These are phyloP conservation scores for Diplocarpon rosae DNA, from an alignment of 2,329 filamentous ascomycete genomes.

Conservation along the genomic window DNA sequence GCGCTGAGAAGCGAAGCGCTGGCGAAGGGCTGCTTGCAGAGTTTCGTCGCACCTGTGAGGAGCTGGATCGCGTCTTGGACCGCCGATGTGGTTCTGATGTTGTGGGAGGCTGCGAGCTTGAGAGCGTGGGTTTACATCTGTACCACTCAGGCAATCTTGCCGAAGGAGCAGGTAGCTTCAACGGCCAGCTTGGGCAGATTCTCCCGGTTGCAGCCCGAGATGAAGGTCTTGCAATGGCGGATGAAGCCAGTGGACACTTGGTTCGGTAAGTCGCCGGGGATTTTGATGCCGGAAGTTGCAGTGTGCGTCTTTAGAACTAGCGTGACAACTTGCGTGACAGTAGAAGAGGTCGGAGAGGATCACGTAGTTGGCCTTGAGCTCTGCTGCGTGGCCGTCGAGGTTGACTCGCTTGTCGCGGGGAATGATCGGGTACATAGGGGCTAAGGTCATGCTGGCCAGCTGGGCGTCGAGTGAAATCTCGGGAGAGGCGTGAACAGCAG, in stretches of 20 bases:
- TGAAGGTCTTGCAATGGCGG: conserved; percentile 23
- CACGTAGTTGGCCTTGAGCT: neutral
- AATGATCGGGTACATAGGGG: conserved; percentile 13
- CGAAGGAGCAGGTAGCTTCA: conserved; percentile 28
- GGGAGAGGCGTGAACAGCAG: conserved; percentile 12
- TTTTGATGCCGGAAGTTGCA: neutral
- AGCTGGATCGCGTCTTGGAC: conserved; percentile 6
- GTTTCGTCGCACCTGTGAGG: conserved; percentile 22
- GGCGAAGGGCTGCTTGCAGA: conserved; percentile 28
- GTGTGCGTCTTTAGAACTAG: neutral
- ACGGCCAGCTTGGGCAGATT: conserved; percentile 30
- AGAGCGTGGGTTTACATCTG: conserved; percentile 3
- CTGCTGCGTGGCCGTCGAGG: neutral
- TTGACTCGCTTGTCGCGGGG: conserved; percentile 24
- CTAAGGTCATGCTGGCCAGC: conserved; percentile 17
- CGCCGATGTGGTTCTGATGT: conserved; percentile 6
- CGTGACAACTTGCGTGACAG: neutral
- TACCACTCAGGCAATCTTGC: conserved; percentile 2
- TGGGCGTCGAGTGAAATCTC: neutral
- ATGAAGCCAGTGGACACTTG: conserved; percentile 16
- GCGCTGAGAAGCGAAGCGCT: conserved; percentile 19
- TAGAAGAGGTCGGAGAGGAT: neutral
- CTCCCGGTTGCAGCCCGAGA: conserved; percentile 23
- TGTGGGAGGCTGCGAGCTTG: conserved; percentile 7
- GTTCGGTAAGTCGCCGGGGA: neutral